Base-by-base conservation (phyloP, 2,329 filamentous ascomycete genomes). In the Cercospora nicotianae region DNA sequence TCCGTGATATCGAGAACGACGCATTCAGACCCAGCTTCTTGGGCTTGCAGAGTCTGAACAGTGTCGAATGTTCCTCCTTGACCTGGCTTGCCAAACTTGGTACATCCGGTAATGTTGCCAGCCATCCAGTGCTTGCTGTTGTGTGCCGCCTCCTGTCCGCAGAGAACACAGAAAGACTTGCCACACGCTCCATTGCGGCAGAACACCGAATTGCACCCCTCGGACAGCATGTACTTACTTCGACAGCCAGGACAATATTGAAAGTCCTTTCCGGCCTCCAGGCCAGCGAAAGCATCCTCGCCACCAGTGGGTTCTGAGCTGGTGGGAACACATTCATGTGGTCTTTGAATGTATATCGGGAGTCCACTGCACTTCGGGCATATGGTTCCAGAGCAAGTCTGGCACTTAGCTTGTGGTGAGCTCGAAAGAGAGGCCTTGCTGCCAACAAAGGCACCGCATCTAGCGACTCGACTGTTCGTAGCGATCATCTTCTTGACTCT, bases 141-240 rank as follows among this genome's bases (percentile, higher is more conserved):
- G 28, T 45, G 39, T 51, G 36, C 20, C 12, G 39, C 60, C 48
- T 63, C 60, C 30, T 63, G 18, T n/a, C 60, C 60, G n/a, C 60
- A 63, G 23, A 63, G 60, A 6, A 63, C 30, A 31, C 60, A 63
- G 48, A 67, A 31, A 16, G 53, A 16, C 23, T 57, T 57, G 13
- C 53, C 53, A 23, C 53, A 57, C 31, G 53, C 53, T 18, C 53
- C 53, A 18, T 57, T 57, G 23, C 23, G 23, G 18, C 53, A 57
- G 18, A 16, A 18, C n/a, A 57, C 9, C 5, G 53, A 57, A 31
- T 57, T 57, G 26, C 53, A 57, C 3, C 53, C 53, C 7, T 57
- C 53, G 12, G 23, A 28, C 23, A 31, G 26, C 53, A 57, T 31
- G 53, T 57, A 57, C 53, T 31, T 57, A 26, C 23, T 31, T 5